Evolutionary conservation across 192 early-diverging fungal genomes (phyloP).

Genomic region (Phlyctochytrium planicorne): DNA sequence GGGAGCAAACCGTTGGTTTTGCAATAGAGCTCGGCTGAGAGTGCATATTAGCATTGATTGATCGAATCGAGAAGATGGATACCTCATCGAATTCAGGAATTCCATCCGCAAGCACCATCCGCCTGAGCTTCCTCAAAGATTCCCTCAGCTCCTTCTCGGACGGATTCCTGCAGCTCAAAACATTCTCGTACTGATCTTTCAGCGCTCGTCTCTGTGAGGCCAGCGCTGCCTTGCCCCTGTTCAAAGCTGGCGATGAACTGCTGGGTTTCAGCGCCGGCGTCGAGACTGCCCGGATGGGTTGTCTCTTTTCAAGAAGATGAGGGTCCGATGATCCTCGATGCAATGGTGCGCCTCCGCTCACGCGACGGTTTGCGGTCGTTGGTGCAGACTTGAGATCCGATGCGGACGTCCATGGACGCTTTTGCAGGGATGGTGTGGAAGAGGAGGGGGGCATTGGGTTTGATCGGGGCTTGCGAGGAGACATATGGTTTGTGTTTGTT

Average conservation of each 20-base stretch:
- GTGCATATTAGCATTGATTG: not conserved
- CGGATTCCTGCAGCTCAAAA: conserved; percentile 51
- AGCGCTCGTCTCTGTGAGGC: not conserved
- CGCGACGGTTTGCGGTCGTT: not conserved
- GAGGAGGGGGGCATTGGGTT: not conserved
- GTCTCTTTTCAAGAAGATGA: not conserved
- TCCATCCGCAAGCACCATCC: conserved; percentile 59
- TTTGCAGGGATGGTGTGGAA: not conserved
- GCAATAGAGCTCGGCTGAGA: not conserved
- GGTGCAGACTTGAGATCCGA: not conserved
- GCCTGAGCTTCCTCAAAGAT: conserved; percentile 52
- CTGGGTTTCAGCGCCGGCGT: not conserved
- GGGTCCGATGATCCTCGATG: no score
- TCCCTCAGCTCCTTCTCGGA: conserved; percentile 57
- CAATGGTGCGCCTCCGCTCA: no score
- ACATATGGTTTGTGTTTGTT: not conserved
- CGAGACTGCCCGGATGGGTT: not conserved
- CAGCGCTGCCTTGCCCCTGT: not conserved
- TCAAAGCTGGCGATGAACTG: not conserved
- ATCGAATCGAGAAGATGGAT: not conserved
- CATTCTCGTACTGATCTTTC: conserved; percentile 40
- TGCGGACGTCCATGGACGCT: not conserved
- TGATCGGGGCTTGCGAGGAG: not conserved
- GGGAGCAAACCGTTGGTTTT: conserved; percentile 15
- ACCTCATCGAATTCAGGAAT: conserved; percentile 52